phyloP scores from a whole-genome alignment of 768 basidiomycete genomes.

The Nevesoporus exiguus region DNA sequence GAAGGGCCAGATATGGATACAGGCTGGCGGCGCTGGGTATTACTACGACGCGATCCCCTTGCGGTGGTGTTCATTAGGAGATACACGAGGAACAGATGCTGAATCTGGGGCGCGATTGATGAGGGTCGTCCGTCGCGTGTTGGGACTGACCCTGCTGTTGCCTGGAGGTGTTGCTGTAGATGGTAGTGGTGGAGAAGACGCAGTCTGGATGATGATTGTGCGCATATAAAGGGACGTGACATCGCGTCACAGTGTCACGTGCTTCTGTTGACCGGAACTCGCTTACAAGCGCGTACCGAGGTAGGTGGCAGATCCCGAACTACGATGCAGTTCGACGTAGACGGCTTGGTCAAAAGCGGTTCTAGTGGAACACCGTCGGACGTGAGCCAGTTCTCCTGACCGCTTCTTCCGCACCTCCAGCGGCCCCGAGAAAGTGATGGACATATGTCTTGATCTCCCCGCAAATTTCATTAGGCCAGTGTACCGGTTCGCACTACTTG shows the following conservation, averaged over 20 bases:
- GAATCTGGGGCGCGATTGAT: slow-evolving; percentile 1
- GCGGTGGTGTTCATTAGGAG: slow-evolving; percentile 22
- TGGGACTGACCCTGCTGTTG: slow-evolving; percentile 7
- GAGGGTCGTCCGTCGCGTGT: not conserved
- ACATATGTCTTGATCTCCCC: too few species aligned
- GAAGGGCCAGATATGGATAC: slow-evolving; percentile 15
- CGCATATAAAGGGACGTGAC: slow-evolving; percentile 13
- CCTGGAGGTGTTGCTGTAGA: not conserved
- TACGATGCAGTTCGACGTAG: not conserved
- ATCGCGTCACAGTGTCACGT: slow-evolving; percentile 14
- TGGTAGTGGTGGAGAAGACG: slow-evolving; percentile 5
- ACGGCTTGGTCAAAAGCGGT: too few species aligned
- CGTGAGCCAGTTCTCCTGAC: too few species aligned
- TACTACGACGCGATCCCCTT: slow-evolving; percentile 28
- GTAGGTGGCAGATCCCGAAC: not conserved
- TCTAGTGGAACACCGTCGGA: too few species aligned
- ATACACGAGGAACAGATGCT: not conserved
- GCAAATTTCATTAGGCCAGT: not conserved
- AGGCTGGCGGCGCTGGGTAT: slow-evolving; percentile 24
- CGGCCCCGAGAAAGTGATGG: not conserved
- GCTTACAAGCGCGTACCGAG: not conserved
- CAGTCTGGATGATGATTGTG: not conserved
- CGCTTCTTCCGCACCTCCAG: too few species aligned
- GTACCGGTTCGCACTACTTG: not conserved
- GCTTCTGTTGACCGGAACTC: not conserved